Base-by-base conservation (phyloP, 257 asterid genomes). In the Ligustrum vulgare region DNA sequence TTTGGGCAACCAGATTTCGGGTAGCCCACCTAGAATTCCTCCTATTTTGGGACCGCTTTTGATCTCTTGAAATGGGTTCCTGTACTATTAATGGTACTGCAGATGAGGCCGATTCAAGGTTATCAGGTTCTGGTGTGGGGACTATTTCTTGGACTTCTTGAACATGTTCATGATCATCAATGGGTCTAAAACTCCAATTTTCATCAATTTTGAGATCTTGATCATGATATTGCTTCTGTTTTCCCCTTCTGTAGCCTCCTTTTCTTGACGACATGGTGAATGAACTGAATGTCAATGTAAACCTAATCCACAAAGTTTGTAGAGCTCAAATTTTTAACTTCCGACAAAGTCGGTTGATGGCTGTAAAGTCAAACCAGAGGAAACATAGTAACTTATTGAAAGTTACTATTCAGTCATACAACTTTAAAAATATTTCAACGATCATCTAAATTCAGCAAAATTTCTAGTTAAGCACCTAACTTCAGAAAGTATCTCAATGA, bases 21-120 rank as follows among this genome's bases (percentile, higher is more conserved):
- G 80, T 39, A 32, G 69, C 74, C 85, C 77, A 15, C 77, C 56
- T 74, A 22, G 84, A 76, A 78, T 77, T 80, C 31, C 75, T 67
- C 67, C 69, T 67, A 69, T 68, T 65, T 25, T 56, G 76, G 35
- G 77, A 76, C 35, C 25, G 60, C 23, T 72, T 75, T 63, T 74
- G 72, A 72, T 69, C 68, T 9, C 47, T 75, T 0, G 70, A 54
- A 41, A 34, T 3, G 64, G 78, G 20, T 49, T 33, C 62, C 23
- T 72, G 77, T 32, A 77, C 23, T 33, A 80, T 39, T 33, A 73
- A 32, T 3, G 67, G 67, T 25, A 11, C 67, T 60, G 34, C 34
- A 25, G 82, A 60, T 32, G 74, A 36, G 67, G 81, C 23, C 35
- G 35, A 58, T 58, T 6, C 32, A 58, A 20, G 15, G 22, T 8